A percentile compares a stretch with the other conserved stretches of the same genome.
Conservation (phyloP, 192 early-diverging fungal genomes). For the Globomyces pollinis-pini region DNA sequence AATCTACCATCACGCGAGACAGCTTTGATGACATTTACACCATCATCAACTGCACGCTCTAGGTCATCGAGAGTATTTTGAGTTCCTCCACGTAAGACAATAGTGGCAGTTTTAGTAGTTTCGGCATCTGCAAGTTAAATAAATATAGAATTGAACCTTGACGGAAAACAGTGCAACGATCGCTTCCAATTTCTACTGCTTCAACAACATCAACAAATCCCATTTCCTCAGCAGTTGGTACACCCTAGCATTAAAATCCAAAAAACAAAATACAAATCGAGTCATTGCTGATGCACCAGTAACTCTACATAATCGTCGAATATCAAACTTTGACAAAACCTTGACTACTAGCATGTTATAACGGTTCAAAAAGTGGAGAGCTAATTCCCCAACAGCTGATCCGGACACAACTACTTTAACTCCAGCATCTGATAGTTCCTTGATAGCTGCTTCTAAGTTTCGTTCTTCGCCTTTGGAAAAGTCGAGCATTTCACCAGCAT, state of each 20-base stretch:
- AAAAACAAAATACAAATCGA: too few species aligned
- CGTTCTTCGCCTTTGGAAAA: slow-evolving; percentile 94
- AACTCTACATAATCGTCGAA: slow-evolving; percentile 88
- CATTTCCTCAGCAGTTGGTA: slow-evolving; percentile 93
- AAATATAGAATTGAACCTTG: slow-evolving; percentile 62
- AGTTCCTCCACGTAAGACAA: slow-evolving; percentile 93
- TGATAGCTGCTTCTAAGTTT: slow-evolving; percentile 77
- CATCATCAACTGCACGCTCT: slow-evolving; percentile 95
- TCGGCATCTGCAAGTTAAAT: slow-evolving; percentile 65
- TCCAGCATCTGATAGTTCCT: slow-evolving; percentile 83
- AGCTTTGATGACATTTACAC: slow-evolving; percentile 94
- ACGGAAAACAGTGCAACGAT: slow-evolving; percentile 95
- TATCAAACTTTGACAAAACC: slow-evolving; percentile 92
- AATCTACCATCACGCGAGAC: slow-evolving; percentile 75
- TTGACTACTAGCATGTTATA: slow-evolving; percentile 83
- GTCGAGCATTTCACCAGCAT: slow-evolving; percentile 91
- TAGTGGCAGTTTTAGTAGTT: slow-evolving; percentile 79
- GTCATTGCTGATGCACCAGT: slow-evolving; percentile 87
- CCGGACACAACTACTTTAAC: slow-evolving; percentile 91
- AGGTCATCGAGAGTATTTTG: slow-evolving; percentile 93
- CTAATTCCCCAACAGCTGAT: slow-evolving; percentile 82
- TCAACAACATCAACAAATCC: slow-evolving; percentile 96
- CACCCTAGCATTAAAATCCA: too few species aligned
- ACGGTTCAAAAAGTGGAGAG: slow-evolving; percentile 91
- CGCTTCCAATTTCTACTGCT: slow-evolving; percentile 92